phyloP scores from a whole-genome alignment of 2,329 filamentous ascomycete genomes.

The Colletotrichum sp. region DNA sequence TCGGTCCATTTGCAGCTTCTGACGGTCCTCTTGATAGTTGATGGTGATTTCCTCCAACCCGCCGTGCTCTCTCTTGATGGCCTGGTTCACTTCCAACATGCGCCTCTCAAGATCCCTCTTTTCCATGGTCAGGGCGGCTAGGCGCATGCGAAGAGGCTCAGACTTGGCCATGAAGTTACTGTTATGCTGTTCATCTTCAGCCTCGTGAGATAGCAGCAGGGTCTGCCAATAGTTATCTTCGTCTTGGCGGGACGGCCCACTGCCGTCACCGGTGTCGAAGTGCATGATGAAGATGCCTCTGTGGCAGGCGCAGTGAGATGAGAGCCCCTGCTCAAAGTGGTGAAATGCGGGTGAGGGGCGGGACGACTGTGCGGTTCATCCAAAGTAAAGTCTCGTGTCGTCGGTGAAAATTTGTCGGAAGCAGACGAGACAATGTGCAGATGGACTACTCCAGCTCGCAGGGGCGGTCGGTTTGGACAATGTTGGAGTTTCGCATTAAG shows the following conservation, averaged over 20 bases:
- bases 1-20: not conserved
- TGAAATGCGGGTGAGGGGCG: not conserved
- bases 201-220: not conserved
- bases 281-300: not conserved
- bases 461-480: not conserved
- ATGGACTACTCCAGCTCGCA: not conserved
- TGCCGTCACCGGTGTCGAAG: slow-evolving; percentile 1
- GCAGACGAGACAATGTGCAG: not conserved
- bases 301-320: not conserved
- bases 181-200: not conserved
- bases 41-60: not conserved
- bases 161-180: not conserved
- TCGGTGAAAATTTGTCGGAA: not conserved
- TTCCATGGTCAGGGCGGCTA: not conserved
- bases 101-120: slow-evolving; percentile 13
- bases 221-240: slow-evolving; percentile 17
- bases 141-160: not conserved
- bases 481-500: slow-evolving; percentile 5
- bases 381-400: not conserved
- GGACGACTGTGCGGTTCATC: not conserved
- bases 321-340: not conserved
- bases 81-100: not conserved
- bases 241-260: not conserved
- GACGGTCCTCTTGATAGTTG: not conserved
- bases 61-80: not conserved